Percentiles rank a stretch among this genome's conserved stretches.
These are phyloP conservation scores for Amanita rubescens DNA, from an alignment of 768 basidiomycete species.

Conservation along the genomic window DNA sequence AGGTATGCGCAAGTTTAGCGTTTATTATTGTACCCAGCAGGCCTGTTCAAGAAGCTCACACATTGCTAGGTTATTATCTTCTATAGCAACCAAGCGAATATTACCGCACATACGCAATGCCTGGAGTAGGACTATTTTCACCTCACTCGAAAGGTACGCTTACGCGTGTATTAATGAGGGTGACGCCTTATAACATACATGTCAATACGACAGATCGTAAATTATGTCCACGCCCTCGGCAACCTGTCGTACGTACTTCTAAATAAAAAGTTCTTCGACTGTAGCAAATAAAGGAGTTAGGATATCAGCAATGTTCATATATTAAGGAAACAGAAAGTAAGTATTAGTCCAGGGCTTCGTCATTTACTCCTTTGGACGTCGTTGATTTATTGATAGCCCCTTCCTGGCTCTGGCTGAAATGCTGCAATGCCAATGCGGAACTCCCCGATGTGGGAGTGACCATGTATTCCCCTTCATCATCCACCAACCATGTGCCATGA, in stretches of 20 bases:
- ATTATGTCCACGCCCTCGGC: too few relatives aligned
- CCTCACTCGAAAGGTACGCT: too few relatives aligned
- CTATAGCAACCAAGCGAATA: too few relatives aligned
- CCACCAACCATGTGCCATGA: slow-evolving; percentile 1
- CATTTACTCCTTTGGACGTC: not conserved
- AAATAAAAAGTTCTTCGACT: not conserved
- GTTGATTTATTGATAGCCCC: not conserved
- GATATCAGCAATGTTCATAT: not conserved
- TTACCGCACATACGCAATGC: too few relatives aligned
- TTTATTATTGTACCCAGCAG: too few relatives aligned
- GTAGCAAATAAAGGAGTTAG: not conserved
- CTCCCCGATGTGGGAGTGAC: not conserved
- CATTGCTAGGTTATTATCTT: too few relatives aligned
- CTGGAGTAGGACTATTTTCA: too few relatives aligned
- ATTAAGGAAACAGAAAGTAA: not conserved
- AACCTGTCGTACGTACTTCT: not conserved
- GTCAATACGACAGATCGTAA: too few relatives aligned
- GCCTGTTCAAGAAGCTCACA: too few relatives aligned
- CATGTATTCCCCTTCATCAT: not conserved
- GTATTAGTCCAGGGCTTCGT: not conserved
- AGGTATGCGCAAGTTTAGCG: too few relatives aligned
- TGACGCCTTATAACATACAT: too few relatives aligned
- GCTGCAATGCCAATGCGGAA: not conserved
- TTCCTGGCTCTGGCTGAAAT: not conserved
- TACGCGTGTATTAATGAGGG: too few relatives aligned